Base-by-base conservation (phyloP, 352 stramenopile species). In the Pseudoperonospora humuli region DNA sequence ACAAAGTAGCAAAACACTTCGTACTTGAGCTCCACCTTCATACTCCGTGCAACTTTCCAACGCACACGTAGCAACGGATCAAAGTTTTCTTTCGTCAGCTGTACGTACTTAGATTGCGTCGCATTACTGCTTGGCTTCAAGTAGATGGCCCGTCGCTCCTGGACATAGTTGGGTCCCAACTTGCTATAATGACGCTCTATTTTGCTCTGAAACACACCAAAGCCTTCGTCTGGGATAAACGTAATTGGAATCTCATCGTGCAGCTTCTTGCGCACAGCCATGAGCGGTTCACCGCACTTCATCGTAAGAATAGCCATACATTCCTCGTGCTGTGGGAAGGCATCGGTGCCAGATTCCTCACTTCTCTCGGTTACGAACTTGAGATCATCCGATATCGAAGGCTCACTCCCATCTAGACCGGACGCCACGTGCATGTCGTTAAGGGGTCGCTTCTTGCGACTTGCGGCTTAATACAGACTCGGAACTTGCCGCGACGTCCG, bases 11-110 rank as follows among this genome's bases (percentile, higher is more conserved):
- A 80, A 46, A 87, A 87, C 4, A 87, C 61, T 35, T 41, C 75
- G 56, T 84, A 87, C 64, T 84, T 87, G 39, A 86, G 70, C 35
- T 87, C 75, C 19, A 75, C 69, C 50, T 86, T 86, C 70, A 84
- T 86, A 25, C 68, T 83, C 23, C 73, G 70, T 26, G 72, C 66
- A n/a, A 87, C 69, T 65, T 84, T 84, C 75, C 75, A 87, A 2
- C 35, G 35, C 58, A 77, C 67, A 23, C 72, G 67, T 49, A 87
- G 52, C 39, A 79, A 52, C 14, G 70, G 58, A 35, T 82, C 72
- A 39, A 87, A 87, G 52, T 87, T 87, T 24, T 84, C 72, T 24
- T 78, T 72, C 10, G 70, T 84, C 18, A 87, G 62, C 39, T 71
- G 61, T 44, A 87, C 51, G 44, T 87, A 87, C 59, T 87, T 87